phyloP scores from a whole-genome alignment of 768 basidiomycete genomes.

The Tylopilus cervinicoccineus region DNA sequence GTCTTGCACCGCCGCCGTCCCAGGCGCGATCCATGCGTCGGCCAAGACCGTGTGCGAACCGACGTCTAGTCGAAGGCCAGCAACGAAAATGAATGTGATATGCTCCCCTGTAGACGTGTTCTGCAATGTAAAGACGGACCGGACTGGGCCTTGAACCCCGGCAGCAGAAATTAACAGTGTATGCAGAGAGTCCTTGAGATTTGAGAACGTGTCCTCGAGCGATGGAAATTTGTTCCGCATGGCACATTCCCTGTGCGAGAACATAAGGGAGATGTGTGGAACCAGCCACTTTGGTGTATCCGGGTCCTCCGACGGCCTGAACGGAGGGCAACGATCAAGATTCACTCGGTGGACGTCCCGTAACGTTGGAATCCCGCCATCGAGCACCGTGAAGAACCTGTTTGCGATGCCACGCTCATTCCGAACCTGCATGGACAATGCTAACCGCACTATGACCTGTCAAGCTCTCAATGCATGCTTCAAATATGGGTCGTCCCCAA shows the following conservation, averaged over 20 bases:
- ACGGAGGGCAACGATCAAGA: conserved; percentile 31
- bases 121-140: conserved; percentile 19
- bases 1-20: conserved; percentile 15
- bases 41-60: conserved; percentile 47
- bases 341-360: conserved; percentile 42
- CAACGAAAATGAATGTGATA: conserved; percentile 46
- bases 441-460: conserved; percentile 21
- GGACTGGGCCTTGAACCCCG: conserved; percentile 20
- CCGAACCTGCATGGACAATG: conserved; percentile 11
- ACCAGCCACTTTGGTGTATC: conserved; percentile 29
- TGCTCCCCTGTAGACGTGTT: conserved; percentile 9
- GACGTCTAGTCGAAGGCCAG: conserved; percentile 44
- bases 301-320: conserved; percentile 20
- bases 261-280: conserved; percentile 29
- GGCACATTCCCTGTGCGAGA: conserved; percentile 31
- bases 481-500: not conserved
- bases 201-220: conserved; percentile 24
- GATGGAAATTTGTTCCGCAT: not conserved
- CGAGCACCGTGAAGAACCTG: conserved; percentile 28
- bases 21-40: conserved; percentile 46
- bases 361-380: conserved; percentile 8
- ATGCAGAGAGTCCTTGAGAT: conserved; percentile 32
- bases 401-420: conserved; percentile 18
- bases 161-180: conserved; percentile 23
- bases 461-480: not conserved